A percentile compares a stretch with the other conserved stretches of the same genome.
Conservation (phyloP, 2,329 filamentous ascomycete genomes). For the Fusarium sulawesiense region DNA sequence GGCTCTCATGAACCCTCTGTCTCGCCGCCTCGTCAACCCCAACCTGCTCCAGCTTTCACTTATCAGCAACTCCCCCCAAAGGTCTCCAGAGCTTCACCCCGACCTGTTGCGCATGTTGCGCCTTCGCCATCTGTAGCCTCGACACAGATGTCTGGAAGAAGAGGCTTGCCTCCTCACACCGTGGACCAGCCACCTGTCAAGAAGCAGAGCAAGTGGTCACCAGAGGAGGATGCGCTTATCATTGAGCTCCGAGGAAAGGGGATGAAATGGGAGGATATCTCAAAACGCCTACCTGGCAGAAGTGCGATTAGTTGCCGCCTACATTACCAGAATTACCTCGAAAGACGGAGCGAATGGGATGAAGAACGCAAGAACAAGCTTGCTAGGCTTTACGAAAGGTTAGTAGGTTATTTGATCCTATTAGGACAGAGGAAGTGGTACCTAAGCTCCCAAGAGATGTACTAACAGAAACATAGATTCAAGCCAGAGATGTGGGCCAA, state of each 20-base stretch:
- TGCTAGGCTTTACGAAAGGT: constrained; percentile 95
- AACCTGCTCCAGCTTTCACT: constrained; percentile 26
- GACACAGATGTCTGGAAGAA: constrained; percentile 49
- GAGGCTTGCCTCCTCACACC: constrained; percentile 59
- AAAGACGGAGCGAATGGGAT: constrained; percentile 93
- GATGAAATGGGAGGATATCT: constrained; percentile 99
- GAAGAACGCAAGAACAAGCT: constrained; percentile 98
- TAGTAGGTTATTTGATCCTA: constrained; percentile 1
- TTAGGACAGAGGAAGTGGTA: not conserved
- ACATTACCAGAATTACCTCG: constrained; percentile 97
- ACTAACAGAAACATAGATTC: constrained; percentile 70
- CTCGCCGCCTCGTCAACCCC: constrained; percentile 53
- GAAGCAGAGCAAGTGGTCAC: constrained; percentile 97
- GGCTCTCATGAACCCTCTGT: constrained; percentile 77
- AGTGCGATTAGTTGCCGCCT: constrained; percentile 94
- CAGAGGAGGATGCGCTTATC: constrained; percentile 92
- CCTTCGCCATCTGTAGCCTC: constrained; percentile 49
- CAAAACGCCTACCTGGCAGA: constrained; percentile 86
- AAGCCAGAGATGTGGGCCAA: constrained; percentile 98
- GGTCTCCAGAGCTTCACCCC: constrained; percentile 34
- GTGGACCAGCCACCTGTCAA: constrained; percentile 81
- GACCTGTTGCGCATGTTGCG: constrained; percentile 42
- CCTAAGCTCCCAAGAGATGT: not conserved
- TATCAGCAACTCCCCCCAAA: constrained; percentile 39
- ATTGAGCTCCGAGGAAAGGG: constrained; percentile 89